Evolutionary conservation across 2,329 filamentous ascomycete genomes (phyloP).

Genomic region (Diaporthe ilicicola): DNA sequence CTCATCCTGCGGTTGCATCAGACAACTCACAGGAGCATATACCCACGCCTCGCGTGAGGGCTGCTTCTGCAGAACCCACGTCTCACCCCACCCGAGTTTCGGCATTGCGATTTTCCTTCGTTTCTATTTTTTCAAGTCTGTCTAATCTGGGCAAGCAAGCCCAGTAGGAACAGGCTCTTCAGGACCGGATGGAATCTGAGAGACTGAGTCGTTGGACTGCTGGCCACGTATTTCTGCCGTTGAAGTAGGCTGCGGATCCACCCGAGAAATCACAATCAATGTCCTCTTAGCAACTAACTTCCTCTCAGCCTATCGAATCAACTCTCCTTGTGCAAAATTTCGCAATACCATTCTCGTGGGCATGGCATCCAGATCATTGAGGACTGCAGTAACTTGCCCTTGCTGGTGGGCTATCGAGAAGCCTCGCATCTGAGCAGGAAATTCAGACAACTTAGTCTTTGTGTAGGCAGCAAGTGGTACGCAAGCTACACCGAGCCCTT

Average conservation of each 20-base stretch:
- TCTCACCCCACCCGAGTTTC: no score
- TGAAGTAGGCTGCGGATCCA: neutral
- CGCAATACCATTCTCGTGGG: neutral
- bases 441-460: constrained; percentile 5
- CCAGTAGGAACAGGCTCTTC: neutral
- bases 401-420: constrained; percentile 18
- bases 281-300: neutral
- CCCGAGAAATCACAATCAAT: neutral
- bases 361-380: neutral
- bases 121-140: neutral
- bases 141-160: neutral
- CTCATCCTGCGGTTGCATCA: neutral
- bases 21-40: neutral
- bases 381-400: neutral
- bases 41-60: neutral
- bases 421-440: neutral
- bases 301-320: constrained; percentile 2
- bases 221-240: neutral
- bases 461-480: constrained; percentile 15
- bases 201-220: neutral
- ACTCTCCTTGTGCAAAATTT: neutral
- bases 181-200: neutral
- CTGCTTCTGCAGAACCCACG: neutral
- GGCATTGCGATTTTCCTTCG: neutral
- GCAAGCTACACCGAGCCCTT: constrained; percentile 9